Evolutionary conservation across 495 filamentous ascomycete genomes (phyloP).

Genomic region (Penicillium macrosclerotiorum): DNA sequence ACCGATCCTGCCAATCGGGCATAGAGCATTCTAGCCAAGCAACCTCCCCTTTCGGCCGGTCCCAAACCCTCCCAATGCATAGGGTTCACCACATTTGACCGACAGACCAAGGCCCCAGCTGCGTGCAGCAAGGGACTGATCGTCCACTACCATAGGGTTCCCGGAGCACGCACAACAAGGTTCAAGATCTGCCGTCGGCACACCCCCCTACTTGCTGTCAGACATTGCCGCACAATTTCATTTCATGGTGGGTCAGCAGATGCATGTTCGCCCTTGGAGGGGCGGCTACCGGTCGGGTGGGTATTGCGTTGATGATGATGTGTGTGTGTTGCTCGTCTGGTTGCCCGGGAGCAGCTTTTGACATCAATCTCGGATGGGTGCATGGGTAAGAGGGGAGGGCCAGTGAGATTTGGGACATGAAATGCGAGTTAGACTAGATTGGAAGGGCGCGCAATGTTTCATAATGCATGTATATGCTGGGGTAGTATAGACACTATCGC

Average conservation of each 20-base stretch:
- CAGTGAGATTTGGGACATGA: constrained; percentile 6
- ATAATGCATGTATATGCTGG: too few species aligned
- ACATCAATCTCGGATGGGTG: background rate
- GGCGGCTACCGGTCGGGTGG: too few species aligned
- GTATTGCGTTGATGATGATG: too few species aligned
- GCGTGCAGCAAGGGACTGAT: constrained; percentile 16
- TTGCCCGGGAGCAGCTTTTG: constrained; percentile 1
- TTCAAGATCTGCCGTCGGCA: constrained; percentile 7
- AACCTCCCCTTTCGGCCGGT: too few species aligned
- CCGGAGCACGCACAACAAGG: constrained; percentile 8
- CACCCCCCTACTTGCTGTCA: constrained; percentile 21
- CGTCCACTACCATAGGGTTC: constrained; percentile 1
- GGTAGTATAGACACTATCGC: too few species aligned
- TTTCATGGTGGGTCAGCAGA: too few species aligned
- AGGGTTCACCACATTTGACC: constrained; percentile 3
- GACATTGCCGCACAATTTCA: too few species aligned
- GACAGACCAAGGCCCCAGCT: constrained; percentile 10
- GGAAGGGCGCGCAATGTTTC: background rate
- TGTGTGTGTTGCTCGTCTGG: background rate
- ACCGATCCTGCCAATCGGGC: too few species aligned
- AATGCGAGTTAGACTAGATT: background rate
- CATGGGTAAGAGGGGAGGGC: constrained; percentile 1
- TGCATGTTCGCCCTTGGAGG: too few species aligned
- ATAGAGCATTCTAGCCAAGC: too few species aligned
- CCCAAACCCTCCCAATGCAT: background rate